Evolutionary conservation across 2,329 filamentous ascomycete species (phyloP), one percentile per base, ranked within the genome.

Genomic region (Nemania abortiva): DNA sequence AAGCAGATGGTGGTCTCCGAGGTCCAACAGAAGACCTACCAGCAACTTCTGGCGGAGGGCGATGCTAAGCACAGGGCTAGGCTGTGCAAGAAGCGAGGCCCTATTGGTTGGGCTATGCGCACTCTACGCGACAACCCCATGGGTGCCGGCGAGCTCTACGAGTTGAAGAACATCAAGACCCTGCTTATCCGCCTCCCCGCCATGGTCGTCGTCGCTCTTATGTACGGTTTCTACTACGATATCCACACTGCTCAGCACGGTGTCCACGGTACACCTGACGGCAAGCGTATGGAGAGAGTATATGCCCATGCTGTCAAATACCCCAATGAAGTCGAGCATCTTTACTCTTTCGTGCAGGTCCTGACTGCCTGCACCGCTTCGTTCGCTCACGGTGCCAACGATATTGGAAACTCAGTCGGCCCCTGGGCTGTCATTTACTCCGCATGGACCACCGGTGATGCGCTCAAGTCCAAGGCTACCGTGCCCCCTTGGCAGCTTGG

Each of bases 101-200:
- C 91, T 59, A 85, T 95, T n/a, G 92, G 90, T 75, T 95, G 92
- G 92, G 93, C 91, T 45, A 92, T 95, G 90, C 91, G 92, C 74
- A 88, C 85, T 59, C 89, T 95, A 22, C 91, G 89, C 77, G 85
- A 92, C 75, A 92, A 94, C 84, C 91, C 89, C 56, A 87, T 93
- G 81, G 91, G 91, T 20, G 79, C 89, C 20, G 93, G 92, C 61
- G 85, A 90, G 76, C 86, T 95, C 72, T 93, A 95, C 82, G 92
- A 95, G 82, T 74, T 86, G 22, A 84, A 89, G 81, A 95, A 95
- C 85, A 82, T 94, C 70, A 86, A 85, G 77, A 86, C 86, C 59
- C 68, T 90, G 24, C 31, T 84, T 69, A 91, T 88, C 81, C 91
- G 92, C 24, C 77, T 95, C 9, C 92, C 92, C 0, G 91, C 93